Evolutionary conservation across 164 flowering plant genomes (phyloP).

Genomic region (Tetracentron sinense): DNA sequence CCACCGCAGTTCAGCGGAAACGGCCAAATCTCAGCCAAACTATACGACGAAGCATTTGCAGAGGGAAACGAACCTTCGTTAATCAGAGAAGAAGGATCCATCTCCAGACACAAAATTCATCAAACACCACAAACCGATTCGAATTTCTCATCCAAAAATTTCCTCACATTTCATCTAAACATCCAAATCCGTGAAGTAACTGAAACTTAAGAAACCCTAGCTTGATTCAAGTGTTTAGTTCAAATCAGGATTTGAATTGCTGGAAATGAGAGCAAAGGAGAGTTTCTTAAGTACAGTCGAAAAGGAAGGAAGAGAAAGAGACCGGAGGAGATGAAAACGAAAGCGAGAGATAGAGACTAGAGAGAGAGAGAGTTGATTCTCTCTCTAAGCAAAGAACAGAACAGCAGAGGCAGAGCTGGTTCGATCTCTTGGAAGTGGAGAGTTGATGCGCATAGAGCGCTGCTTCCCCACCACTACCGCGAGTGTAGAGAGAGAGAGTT

Average conservation of each 20-base stretch:
- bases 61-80: slow-evolving; percentile 56
- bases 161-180: neutral
- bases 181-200: neutral
- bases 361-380: neutral
- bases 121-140: neutral
- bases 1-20: slow-evolving; percentile 23
- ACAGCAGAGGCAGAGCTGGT: slow-evolving; percentile 1
- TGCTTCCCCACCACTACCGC: no score
- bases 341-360: slow-evolving; percentile 11
- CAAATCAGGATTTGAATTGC: slow-evolving; percentile 1
- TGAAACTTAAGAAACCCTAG: neutral
- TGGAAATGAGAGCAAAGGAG: neutral
- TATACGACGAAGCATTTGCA: slow-evolving; percentile 54
- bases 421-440: slow-evolving; percentile 1
- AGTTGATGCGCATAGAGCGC: no score
- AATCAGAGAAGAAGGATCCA: slow-evolving; percentile 69
- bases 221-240: neutral
- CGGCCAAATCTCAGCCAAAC: slow-evolving; percentile 72
- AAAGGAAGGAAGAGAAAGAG: slow-evolving; percentile 2
- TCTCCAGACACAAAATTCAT: slow-evolving; percentile 14
- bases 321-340: neutral
- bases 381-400: neutral
- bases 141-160: neutral
- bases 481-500: no score
- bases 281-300: neutral